A percentile compares a stretch with the other conserved stretches of the same genome.
Conservation (phyloP, 192 early-diverging fungal species). For the Gryganskiella cystojenkinii region DNA sequence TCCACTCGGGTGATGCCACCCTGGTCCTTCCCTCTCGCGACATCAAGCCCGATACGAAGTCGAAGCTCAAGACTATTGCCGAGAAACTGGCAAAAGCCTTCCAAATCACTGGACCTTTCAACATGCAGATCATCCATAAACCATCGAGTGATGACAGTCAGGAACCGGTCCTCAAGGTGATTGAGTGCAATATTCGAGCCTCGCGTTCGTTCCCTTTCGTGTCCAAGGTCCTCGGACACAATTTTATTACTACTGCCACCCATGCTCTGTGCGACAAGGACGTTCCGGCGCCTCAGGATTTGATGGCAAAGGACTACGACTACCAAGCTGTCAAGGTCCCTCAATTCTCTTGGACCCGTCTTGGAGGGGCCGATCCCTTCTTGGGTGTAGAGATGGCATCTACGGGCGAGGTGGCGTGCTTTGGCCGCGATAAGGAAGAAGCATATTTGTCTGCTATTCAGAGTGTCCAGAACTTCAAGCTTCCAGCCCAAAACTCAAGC, state of each 20-base stretch:
- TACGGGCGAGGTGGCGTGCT: conserved; percentile 98
- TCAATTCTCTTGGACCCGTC: conserved; percentile 96
- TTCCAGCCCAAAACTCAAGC: conserved; percentile 75
- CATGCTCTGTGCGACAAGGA: conserved; percentile 76
- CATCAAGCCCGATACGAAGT: conserved; percentile 61
- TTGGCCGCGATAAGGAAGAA: conserved; percentile 90
- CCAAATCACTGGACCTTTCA: conserved; percentile 97
- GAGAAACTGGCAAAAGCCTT: conserved; percentile 91
- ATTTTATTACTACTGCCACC: conserved; percentile 95
- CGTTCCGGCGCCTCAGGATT: conserved; percentile 65
- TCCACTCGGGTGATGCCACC: conserved; percentile 98
- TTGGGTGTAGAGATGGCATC: conserved; percentile 99
- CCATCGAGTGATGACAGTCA: conserved; percentile 47
- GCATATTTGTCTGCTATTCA: conserved; percentile 86
- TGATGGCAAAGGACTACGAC: conserved; percentile 66
- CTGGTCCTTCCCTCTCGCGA: conserved; percentile 85
- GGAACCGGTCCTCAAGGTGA: conserved; percentile 85
- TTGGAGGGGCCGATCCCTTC: conserved; percentile 95
- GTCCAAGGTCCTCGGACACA: conserved; percentile 90
- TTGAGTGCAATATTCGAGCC: conserved; percentile 98
- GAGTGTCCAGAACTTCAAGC: conserved; percentile 91
- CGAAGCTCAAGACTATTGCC: conserved; percentile 79
- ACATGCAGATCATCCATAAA: conserved; percentile 94
- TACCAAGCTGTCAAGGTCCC: conserved; percentile 96
- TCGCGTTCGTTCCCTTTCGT: conserved; percentile 99